Conservation (phyloP, 805 yeast species). For the Maudiozyma turicensis region DNA sequence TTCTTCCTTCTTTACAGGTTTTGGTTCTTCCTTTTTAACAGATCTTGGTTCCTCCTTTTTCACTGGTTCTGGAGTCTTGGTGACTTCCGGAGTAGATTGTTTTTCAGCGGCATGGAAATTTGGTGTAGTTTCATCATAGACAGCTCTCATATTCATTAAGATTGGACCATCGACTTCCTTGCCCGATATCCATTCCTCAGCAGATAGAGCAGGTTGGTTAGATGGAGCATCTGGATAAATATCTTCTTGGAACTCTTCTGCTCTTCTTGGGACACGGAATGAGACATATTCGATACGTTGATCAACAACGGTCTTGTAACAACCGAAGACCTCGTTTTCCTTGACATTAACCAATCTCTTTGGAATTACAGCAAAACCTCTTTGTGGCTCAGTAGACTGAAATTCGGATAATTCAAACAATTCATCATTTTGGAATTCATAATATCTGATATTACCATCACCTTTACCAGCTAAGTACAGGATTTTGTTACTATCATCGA, state of each 20-base stretch:
- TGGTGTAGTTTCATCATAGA: slow-evolving; percentile 69
- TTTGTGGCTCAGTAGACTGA: slow-evolving; percentile 83
- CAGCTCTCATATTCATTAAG: slow-evolving; percentile 60
- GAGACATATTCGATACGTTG: slow-evolving; percentile 80
- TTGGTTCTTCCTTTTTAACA: slow-evolving; percentile 4
- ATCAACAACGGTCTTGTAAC: slow-evolving; percentile 85
- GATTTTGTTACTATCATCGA: slow-evolving; percentile 69
- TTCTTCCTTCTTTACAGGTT: slow-evolving; percentile 2
- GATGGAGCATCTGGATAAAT: slow-evolving; percentile 90
- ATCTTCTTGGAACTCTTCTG: slow-evolving; percentile 87
- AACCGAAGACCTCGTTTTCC: slow-evolving; percentile 75
- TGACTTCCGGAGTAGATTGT: slow-evolving; percentile 24
- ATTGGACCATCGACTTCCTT: slow-evolving; percentile 77
- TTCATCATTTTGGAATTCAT: slow-evolving; percentile 78
- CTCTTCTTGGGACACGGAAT: slow-evolving; percentile 86
- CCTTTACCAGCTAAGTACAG: slow-evolving; percentile 94
- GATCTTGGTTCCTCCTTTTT: background rate
- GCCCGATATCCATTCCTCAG: slow-evolving; percentile 74
- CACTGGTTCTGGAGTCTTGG: background rate
- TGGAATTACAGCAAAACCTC: slow-evolving; percentile 90
- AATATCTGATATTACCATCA: slow-evolving; percentile 94
- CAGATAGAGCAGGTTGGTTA: slow-evolving; percentile 62
- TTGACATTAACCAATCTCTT: slow-evolving; percentile 67
- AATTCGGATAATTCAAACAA: slow-evolving; percentile 80
- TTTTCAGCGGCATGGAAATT: slow-evolving; percentile 30